These are phyloP conservation scores for Scenedesmus sp. DNA, from an alignment of 163 green algal genomes.

Conservation along the genomic window DNA sequence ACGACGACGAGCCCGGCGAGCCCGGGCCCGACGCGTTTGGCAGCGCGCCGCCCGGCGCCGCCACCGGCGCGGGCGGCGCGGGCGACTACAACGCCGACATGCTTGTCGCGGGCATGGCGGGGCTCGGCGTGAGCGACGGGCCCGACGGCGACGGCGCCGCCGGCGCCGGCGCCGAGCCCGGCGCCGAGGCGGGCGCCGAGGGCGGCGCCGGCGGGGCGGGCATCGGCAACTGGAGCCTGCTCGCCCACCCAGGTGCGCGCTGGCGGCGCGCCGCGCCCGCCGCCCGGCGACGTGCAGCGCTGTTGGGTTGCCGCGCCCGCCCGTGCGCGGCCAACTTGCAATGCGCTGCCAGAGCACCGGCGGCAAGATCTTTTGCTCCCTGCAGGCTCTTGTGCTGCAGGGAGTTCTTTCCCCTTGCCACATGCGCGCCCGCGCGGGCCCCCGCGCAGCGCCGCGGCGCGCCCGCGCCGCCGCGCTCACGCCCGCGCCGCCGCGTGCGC, in stretches of 20 bases:
- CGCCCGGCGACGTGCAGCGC: conserved; percentile 1
- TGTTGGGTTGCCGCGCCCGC: conserved; percentile 12
- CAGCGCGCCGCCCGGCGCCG: not conserved
- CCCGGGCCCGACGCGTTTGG: not conserved
- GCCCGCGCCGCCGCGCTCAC: no score
- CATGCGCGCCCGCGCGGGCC: not conserved
- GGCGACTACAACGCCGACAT: conserved; percentile 39
- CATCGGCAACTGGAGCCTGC: conserved; percentile 47
- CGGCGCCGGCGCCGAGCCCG: conserved; percentile 3
- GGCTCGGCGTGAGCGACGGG: conserved; percentile 45
- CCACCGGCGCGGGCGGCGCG: conserved; percentile 18
- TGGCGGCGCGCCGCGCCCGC: not conserved
- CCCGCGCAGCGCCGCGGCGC: no score
- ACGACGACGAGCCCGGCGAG: conserved; percentile 71
- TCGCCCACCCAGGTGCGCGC: conserved; percentile 29
- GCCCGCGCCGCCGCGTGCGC: not conserved
- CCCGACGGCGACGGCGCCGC: conserved; percentile 13
- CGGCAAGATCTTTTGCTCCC: conserved; percentile 30
- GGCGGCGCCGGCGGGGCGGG: not conserved
- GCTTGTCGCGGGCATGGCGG: conserved; percentile 39
- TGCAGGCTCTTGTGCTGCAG: not conserved
- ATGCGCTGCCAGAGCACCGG: conserved; percentile 16
- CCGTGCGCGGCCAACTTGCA: conserved; percentile 15
- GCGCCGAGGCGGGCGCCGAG: not conserved
- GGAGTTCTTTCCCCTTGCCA: conserved; percentile 16